phyloP scores from a whole-genome alignment of 345 rosid species.

The Sisymbrium altissimum region DNA sequence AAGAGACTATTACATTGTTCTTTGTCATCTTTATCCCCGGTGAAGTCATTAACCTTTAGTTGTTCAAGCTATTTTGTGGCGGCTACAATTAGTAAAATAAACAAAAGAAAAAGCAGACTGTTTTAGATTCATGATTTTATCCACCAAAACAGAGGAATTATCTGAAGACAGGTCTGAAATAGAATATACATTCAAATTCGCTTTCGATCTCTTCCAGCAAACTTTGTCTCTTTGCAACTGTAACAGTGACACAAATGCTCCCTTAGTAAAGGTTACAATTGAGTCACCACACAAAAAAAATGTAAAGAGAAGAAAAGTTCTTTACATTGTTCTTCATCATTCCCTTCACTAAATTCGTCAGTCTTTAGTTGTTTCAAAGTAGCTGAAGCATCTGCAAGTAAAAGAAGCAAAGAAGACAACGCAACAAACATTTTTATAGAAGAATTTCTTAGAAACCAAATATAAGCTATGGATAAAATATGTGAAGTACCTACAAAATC shows the following conservation, averaged over 20 bases:
- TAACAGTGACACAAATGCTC: background rate
- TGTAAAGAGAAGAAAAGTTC: background rate
- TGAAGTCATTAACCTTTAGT: conserved; percentile 26
- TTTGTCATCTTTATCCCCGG: background rate
- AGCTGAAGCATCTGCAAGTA: conserved; percentile 24
- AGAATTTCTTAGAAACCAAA: background rate
- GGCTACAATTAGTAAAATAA: background rate
- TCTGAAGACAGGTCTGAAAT: background rate
- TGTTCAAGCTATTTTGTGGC: conserved; percentile 18
- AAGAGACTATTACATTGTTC: conserved; percentile 13
- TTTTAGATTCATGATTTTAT: background rate
- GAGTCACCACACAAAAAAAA: background rate
- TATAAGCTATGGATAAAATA: background rate
- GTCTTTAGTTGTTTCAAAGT: conserved; percentile 15
- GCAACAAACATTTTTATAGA: background rate
- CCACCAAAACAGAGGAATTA: background rate
- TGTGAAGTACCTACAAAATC: conserved; percentile 23
- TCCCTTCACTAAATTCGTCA: background rate
- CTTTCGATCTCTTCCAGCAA: conserved; percentile 24
- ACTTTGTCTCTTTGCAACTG: conserved; percentile 22
- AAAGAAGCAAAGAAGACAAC: background rate
- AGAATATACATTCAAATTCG: conserved; percentile 26
- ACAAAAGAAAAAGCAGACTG: background rate
- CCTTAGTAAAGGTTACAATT: background rate
- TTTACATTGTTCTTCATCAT: conserved; percentile 15